phyloP scores from a whole-genome alignment of 1,284 basidiomycete genomes.

The Puccinia polysora region DNA sequence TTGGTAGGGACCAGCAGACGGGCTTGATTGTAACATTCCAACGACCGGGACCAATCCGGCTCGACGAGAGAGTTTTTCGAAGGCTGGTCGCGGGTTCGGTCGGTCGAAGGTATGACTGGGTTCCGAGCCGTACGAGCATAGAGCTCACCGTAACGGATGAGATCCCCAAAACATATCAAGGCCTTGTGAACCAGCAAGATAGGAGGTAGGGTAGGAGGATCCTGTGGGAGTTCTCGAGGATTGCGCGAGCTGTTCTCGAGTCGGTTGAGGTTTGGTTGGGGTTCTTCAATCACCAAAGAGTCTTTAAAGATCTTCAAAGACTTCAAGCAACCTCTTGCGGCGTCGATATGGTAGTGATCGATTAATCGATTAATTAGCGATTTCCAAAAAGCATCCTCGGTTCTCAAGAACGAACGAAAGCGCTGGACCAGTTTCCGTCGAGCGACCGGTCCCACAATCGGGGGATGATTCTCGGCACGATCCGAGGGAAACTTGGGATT shows the following conservation, averaged over 20 bases:
- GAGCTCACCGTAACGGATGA: conserved; percentile 85
- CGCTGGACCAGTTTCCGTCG: conserved; percentile 76
- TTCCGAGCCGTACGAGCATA: conserved; percentile 61
- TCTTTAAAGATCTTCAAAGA: conserved; percentile 60
- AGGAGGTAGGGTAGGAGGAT: conserved; percentile 18
- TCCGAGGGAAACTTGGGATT: conserved; percentile 41
- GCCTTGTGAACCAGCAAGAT: conserved; percentile 70
- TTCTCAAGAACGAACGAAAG: conserved; percentile 76
- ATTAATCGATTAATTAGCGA: conserved; percentile 68
- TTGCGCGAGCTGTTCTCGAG: no score
- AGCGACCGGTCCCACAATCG: conserved; percentile 63
- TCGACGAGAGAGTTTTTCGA: conserved; percentile 55
- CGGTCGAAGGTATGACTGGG: background rate
- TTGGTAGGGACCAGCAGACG: conserved; percentile 69
- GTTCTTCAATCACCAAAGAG: background rate
- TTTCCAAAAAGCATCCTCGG: conserved; percentile 83
- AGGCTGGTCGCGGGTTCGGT: background rate
- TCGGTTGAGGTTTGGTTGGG: conserved; percentile 59
- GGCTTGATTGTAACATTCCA: conserved; percentile 77
- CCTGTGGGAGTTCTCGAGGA: conserved; percentile 39
- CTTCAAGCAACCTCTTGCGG: conserved; percentile 61
- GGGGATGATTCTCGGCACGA: conserved; percentile 35
- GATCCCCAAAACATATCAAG: conserved; percentile 85
- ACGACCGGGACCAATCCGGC: conserved; percentile 69
- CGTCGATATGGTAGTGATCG: conserved; percentile 62